phyloP scores from a whole-genome alignment of 345 rosid species.

The Luvunga scandens region DNA sequence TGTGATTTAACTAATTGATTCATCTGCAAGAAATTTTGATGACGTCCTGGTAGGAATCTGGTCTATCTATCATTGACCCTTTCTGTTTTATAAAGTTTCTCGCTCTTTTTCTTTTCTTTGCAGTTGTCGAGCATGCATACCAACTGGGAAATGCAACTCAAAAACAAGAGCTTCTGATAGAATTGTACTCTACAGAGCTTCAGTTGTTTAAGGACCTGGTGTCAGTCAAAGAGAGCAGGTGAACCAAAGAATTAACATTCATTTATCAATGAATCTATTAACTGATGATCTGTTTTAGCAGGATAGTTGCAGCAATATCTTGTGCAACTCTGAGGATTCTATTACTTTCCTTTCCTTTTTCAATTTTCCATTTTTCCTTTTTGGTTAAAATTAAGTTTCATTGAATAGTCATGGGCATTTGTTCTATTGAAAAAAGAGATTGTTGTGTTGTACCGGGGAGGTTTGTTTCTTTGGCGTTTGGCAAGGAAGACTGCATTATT shows the following conservation, averaged over 20 bases:
- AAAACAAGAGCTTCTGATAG: constrained; percentile 86
- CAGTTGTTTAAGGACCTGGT: constrained; percentile 77
- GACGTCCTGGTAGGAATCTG: neutral
- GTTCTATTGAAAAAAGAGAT: neutral
- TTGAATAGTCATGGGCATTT: neutral
- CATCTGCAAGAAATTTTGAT: neutral
- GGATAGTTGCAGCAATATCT: neutral
- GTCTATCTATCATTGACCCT: neutral
- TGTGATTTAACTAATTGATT: neutral
- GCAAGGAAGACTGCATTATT: neutral
- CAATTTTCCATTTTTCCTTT: neutral
- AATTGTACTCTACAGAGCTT: constrained; percentile 85
- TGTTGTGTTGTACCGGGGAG: neutral
- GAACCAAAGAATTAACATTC: constrained; percentile 7
- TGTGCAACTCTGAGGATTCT: neutral
- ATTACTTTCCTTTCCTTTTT: neutral
- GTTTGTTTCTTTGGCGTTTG: neutral
- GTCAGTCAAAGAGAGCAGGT: constrained; percentile 68
- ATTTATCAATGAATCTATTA: neutral
- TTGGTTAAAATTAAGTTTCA: neutral
- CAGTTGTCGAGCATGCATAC: constrained; percentile 88
- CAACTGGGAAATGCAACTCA: constrained; percentile 70
- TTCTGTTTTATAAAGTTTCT: neutral
- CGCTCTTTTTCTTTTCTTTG: constrained; percentile 15
- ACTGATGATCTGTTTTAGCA: neutral